phyloP scores from a whole-genome alignment of 345 rosid genomes.

The Iberis pinnata region DNA sequence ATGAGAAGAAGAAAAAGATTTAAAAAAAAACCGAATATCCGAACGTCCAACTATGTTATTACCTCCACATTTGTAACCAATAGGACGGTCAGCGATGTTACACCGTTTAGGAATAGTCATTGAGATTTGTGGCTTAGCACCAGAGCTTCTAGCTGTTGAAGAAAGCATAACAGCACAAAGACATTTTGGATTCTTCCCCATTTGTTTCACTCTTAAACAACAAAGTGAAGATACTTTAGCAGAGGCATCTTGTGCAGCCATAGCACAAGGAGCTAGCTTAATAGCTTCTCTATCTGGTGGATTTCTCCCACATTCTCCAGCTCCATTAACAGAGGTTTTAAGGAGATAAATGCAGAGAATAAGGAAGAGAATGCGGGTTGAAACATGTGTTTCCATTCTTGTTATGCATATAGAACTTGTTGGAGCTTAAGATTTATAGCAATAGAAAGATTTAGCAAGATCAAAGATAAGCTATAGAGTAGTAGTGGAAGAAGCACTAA shows the following conservation, averaged over 20 bases:
- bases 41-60: too few relatives aligned
- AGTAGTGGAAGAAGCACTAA: conserved; percentile 62
- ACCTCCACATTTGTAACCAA: conserved; percentile 91
- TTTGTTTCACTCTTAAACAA: conserved; percentile 56
- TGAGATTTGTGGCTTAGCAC: conserved; percentile 63
- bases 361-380: conserved; percentile 35
- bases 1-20: too few relatives aligned
- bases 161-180: conserved; percentile 88
- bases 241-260: conserved; percentile 48
- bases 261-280: conserved; percentile 79
- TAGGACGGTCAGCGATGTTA: conserved; percentile 66
- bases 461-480: conserved; percentile 20
- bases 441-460: conserved; percentile 11
- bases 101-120: conserved; percentile 85
- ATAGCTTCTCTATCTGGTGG: conserved; percentile 76
- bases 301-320: conserved; percentile 71
- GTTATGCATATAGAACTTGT: conserved; percentile 23
- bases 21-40: too few relatives aligned
- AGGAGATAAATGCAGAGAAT: conserved; percentile 31
- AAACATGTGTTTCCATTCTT: conserved; percentile 37
- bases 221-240: conserved; percentile 59
- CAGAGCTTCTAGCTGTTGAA: conserved; percentile 63
- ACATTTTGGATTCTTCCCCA: conserved; percentile 70
- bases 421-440: conserved; percentile 39
- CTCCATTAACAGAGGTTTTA: conserved; percentile 40